phyloP scores from a whole-genome alignment of 2,329 filamentous ascomycete genomes.

The Neophaeococcomyces aloes region DNA sequence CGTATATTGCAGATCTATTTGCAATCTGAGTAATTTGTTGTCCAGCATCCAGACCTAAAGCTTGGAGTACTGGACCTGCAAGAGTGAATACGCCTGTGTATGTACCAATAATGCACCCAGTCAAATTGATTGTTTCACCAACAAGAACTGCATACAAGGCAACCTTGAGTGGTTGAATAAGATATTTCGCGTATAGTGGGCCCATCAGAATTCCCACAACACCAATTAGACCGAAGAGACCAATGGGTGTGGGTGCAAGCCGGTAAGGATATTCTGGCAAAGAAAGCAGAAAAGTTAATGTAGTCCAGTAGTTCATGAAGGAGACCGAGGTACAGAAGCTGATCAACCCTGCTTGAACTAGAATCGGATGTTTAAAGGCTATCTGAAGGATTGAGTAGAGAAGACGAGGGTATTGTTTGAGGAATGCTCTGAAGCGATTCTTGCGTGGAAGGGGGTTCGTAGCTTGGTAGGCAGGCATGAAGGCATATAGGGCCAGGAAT shows the following conservation, averaged over 20 bases:
- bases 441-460: slow-evolving; percentile 53
- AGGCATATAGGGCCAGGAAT: slow-evolving; percentile 54
- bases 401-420: slow-evolving; percentile 50
- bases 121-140: slow-evolving; percentile 48
- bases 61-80: slow-evolving; percentile 62
- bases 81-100: slow-evolving; percentile 56
- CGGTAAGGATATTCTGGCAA: slow-evolving; percentile 51
- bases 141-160: slow-evolving; percentile 58
- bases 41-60: slow-evolving; percentile 59
- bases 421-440: slow-evolving; percentile 12
- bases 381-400: slow-evolving; percentile 56
- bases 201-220: slow-evolving; percentile 57
- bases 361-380: slow-evolving; percentile 53
- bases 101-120: slow-evolving; percentile 57
- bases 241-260: slow-evolving; percentile 58
- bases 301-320: slow-evolving; percentile 63
- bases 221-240: slow-evolving; percentile 68
- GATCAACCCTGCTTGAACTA: slow-evolving; percentile 60
- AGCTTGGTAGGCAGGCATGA: slow-evolving; percentile 68
- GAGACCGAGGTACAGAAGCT: slow-evolving; percentile 51
- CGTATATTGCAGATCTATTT: slow-evolving; percentile 60
- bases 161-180: slow-evolving; percentile 57
- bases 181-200: slow-evolving; percentile 57
- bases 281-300: slow-evolving; percentile 66
- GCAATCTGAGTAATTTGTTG: slow-evolving; percentile 64